These are phyloP conservation scores for Davidsoniella virescens DNA, from an alignment of 2,329 filamentous ascomycete genomes.

Conservation along the genomic window DNA sequence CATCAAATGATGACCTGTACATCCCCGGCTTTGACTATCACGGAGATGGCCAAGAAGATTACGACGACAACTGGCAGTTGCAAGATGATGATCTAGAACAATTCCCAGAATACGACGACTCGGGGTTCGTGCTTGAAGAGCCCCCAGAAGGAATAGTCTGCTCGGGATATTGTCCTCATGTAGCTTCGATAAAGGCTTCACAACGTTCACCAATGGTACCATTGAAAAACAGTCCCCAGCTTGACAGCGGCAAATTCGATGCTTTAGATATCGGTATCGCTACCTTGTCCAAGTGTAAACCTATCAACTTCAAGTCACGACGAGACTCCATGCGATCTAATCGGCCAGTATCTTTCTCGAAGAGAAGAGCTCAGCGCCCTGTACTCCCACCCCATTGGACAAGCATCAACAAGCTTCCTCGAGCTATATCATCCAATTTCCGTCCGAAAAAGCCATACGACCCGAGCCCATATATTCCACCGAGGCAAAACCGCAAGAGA, in stretches of 20 bases:
- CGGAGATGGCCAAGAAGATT: no score
- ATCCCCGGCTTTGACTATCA: background rate
- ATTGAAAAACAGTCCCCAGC: no score
- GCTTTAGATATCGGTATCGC: no score
- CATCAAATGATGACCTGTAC: background rate
- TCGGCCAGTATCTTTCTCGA: no score
- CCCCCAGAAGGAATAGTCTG: background rate
- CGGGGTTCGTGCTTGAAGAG: constrained; percentile 7
- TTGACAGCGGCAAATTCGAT: no score
- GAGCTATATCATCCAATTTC: background rate
- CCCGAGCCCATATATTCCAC: constrained; percentile 2
- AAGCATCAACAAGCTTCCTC: background rate
- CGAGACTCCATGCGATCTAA: no score
- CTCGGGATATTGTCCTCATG: background rate
- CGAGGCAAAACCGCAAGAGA: constrained; percentile 4
- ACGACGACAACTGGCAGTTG: no score
- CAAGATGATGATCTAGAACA: background rate
- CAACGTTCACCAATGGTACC: no score
- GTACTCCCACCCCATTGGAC: background rate
- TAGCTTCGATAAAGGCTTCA: no score
- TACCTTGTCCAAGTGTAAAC: no score
- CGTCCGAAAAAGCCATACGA: constrained; percentile 8
- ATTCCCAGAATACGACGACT: constrained; percentile 11
- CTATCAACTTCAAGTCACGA: no score
- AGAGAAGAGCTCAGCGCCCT: background rate